These are phyloP conservation scores for Fusarium sororula DNA, from an alignment of 2,329 filamentous ascomycete genomes.

Conservation along the genomic window DNA sequence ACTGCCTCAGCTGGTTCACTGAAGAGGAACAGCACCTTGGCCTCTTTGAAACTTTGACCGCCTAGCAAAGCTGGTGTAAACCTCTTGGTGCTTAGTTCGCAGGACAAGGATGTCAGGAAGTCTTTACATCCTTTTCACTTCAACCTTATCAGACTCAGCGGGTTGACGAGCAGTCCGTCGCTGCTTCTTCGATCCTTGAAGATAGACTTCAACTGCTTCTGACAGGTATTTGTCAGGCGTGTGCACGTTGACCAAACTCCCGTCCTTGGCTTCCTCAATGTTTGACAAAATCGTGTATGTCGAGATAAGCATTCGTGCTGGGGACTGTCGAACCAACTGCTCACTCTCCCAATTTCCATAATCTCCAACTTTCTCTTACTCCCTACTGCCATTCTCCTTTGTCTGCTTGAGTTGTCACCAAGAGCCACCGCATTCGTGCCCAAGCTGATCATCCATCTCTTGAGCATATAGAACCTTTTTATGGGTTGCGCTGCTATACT, in stretches of 20 bases:
- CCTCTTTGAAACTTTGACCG: not conserved
- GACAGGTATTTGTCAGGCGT: not conserved
- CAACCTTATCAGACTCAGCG: not conserved
- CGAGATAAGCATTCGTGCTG: too few species aligned
- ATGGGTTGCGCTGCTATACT: not conserved
- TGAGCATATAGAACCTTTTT: not conserved
- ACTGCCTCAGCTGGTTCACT: not conserved
- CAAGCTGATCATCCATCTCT: not conserved
- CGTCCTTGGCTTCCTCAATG: not conserved
- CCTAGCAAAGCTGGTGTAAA: not conserved
- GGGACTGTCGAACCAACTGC: not conserved
- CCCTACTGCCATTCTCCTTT: not conserved
- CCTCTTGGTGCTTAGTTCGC: not conserved
- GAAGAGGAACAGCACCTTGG: not conserved
- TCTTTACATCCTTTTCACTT: not conserved
- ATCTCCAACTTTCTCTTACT: not conserved
- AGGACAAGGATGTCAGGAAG: fast-evolving
- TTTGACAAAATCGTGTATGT: too few species aligned
- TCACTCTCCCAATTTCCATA: not conserved
- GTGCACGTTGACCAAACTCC: not conserved
- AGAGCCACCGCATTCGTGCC: not conserved
- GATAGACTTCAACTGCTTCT: not conserved
- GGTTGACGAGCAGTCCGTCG: not conserved
- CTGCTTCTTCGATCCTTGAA: not conserved
- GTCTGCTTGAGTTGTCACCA: not conserved